phyloP scores from a whole-genome alignment of 139 green algal species.

The Deuterostichococcus epilithicus region DNA sequence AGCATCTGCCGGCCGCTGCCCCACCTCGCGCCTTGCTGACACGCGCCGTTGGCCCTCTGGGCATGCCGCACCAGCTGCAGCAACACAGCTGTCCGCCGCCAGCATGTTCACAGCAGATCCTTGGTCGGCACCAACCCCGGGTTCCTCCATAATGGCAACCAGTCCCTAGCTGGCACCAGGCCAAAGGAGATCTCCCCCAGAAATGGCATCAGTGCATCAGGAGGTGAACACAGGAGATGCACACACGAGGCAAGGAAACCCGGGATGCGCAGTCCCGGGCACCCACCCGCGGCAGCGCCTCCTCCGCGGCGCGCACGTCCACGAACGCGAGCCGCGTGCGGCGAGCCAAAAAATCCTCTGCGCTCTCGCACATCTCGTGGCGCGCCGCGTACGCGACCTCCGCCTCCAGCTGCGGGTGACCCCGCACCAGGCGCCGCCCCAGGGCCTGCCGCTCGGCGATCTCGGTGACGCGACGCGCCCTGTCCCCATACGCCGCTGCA shows the following conservation, averaged over 20 bases:
- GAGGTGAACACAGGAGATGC: background rate
- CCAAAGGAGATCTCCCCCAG: too few relatives aligned
- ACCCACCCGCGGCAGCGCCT: conserved; percentile 69
- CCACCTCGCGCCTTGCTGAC: too few relatives aligned
- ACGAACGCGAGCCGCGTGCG: conserved; percentile 93
- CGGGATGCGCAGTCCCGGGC: background rate
- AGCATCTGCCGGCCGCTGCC: too few relatives aligned
- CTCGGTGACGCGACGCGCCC: conserved; percentile 56
- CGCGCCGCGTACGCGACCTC: conserved; percentile 77
- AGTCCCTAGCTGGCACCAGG: too few relatives aligned
- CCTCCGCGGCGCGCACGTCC: conserved; percentile 67
- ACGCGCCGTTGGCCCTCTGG: too few relatives aligned
- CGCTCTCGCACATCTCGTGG: conserved; percentile 85
- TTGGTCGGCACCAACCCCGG: too few relatives aligned
- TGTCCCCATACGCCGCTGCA: conserved; percentile 81
- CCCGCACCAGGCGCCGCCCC: conserved; percentile 67
- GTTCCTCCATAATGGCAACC: too few relatives aligned
- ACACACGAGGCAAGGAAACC: background rate
- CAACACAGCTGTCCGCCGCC: too few relatives aligned
- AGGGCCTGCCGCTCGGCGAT: conserved; percentile 73
- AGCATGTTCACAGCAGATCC: too few relatives aligned
- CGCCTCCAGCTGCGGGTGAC: conserved; percentile 90
- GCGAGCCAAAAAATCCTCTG: conserved; percentile 89
- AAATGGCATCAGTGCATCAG: background rate
- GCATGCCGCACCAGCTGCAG: too few relatives aligned